Base-by-base conservation (phyloP, 2,329 filamentous ascomycete species). In the Nemania serpens region DNA sequence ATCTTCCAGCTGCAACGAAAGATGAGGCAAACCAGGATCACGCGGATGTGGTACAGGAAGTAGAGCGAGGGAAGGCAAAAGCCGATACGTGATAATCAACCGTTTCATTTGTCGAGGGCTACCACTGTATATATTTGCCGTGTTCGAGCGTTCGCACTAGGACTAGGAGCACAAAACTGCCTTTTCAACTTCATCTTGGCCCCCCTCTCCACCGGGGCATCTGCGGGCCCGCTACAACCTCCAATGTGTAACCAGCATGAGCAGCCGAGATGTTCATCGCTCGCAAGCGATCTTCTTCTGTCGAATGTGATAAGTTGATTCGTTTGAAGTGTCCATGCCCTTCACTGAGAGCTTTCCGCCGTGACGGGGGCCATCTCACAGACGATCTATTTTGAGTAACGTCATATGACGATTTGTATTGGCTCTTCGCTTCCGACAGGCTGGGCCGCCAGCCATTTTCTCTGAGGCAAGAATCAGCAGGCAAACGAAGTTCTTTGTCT, bases 1-100 rank as follows among this genome's bases (percentile, higher is more conserved):
- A 88, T 92, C 71, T 90, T 93, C 77, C 87, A 90, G 76, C 75
- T 92, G 59, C 89, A 92, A 78, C 87, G 87, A 75, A 91, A 91
- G 83, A 90, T 91, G 83, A 80, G 89, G 53, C 78, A 82, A 67
- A 84, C 82, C 57, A 78, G 78, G 70, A 83, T 83, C 61, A 82
- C 79, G 22, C 72, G 82, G 53, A 83, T 84, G 78, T 86, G 83
- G 83, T 85, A 85, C 73, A 76, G 83, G 70, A 82, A 83, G 77
- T 86, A 80, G 59, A 65, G 13, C 15, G 22, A 54, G 13, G 20
- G 41, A 57, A 36, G 15, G 15, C n/a, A 58, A 20, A 37, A 42
- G 39, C 7, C 54, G 43, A 50, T 42, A 58, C 55, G 53, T 25
- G 39, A 48, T 43, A 56, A 59, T 5, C 39, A 54, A 46, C 52